phyloP scores from a whole-genome alignment of 371 early-diverging fungal genomes.

The Cokeromyces recurvatus region DNA sequence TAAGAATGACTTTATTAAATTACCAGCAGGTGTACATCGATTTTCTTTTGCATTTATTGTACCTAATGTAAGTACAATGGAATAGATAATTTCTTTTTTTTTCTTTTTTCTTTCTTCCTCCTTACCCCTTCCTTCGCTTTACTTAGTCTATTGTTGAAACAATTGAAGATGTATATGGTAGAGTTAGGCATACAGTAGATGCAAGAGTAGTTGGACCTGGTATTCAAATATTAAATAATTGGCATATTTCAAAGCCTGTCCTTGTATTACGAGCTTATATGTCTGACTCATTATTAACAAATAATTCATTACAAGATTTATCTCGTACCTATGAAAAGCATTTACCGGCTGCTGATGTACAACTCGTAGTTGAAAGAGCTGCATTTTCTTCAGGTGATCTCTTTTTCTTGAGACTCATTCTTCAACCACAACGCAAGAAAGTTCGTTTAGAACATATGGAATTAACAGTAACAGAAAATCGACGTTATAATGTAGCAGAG shows the following conservation, averaged over 20 bases:
- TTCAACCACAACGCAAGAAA: slow-evolving; percentile 28
- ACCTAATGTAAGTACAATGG: slow-evolving; percentile 24
- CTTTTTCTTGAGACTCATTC: slow-evolving; percentile 15
- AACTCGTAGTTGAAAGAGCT: slow-evolving; percentile 26
- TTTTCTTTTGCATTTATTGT: slow-evolving; percentile 32
- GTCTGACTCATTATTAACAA: slow-evolving; percentile 29
- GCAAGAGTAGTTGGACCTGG: slow-evolving; percentile 21
- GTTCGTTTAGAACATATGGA: slow-evolving; percentile 30
- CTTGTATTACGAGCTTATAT: slow-evolving; percentile 30
- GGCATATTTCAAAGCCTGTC: slow-evolving; percentile 24
- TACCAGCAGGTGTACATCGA: slow-evolving; percentile 26
- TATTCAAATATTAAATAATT: slow-evolving; percentile 21
- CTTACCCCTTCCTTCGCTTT: no score
- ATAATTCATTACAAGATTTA: slow-evolving; percentile 29
- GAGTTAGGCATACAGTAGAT: slow-evolving; percentile 25
- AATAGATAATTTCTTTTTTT: not conserved
- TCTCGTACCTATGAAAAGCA: slow-evolving; percentile 36
- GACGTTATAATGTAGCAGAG: slow-evolving; percentile 22
- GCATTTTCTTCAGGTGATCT: slow-evolving; percentile 36
- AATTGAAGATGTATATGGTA: slow-evolving; percentile 31
- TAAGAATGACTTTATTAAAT: slow-evolving; percentile 17
- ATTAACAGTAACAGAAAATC: slow-evolving; percentile 16
- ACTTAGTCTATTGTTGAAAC: slow-evolving; percentile 29
- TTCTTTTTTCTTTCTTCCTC: not conserved
- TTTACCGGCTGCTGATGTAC: slow-evolving; percentile 22